Base-by-base conservation (phyloP, 23 red algal species). In the Gracilaria domingensis region DNA sequence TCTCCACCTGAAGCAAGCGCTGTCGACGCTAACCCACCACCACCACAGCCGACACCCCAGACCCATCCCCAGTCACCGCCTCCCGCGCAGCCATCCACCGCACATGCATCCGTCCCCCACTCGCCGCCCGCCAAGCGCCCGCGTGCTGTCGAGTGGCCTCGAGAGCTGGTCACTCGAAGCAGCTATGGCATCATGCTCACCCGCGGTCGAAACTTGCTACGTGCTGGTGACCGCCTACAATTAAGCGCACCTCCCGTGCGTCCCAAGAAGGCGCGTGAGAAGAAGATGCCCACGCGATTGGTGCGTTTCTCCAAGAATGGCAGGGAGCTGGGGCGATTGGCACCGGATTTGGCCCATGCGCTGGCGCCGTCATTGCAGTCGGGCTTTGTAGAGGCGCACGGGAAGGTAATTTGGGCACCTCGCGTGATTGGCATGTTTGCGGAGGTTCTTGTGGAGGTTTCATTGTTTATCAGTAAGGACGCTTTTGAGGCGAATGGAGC, bases 331-430 rank as follows among this genome's bases (percentile, higher is more conserved):
- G 89, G 89, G 0, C 51, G 48, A 12, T 65, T 92, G 28, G 64
- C 60, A 12, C 78, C 66, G 13, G 89, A 83, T 20, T 26, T 83
- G 14, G 77, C 66, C 12, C 23, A 39, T 8, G 65, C 39, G 30
- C 61, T 92, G 2, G 89, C 78, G 36, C 89, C 89, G 3, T 79
- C 38, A 8, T 49, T 92, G 79, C 79, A 92, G 40, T 83, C 89
- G 21, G 89, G 79, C 13, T 60, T 92, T 77, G 64, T 92, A 14
- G 32, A 26, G 4, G 76, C 64, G 14, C 16, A 7, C 6, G 59
- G 75, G 14, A 83, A 40, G 20, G 79, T 92, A 13, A 9, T 92
- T 25, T 70, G 35, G 28, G 89, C 89, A 24, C 89, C 89, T 13
- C 32, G 8, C 9, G 37, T 32, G 1, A 25, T 71, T 18, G 54